These are phyloP conservation scores for Aphanomyces stellatus DNA, from an alignment of 352 stramenopile species.

Conservation along the genomic window DNA sequence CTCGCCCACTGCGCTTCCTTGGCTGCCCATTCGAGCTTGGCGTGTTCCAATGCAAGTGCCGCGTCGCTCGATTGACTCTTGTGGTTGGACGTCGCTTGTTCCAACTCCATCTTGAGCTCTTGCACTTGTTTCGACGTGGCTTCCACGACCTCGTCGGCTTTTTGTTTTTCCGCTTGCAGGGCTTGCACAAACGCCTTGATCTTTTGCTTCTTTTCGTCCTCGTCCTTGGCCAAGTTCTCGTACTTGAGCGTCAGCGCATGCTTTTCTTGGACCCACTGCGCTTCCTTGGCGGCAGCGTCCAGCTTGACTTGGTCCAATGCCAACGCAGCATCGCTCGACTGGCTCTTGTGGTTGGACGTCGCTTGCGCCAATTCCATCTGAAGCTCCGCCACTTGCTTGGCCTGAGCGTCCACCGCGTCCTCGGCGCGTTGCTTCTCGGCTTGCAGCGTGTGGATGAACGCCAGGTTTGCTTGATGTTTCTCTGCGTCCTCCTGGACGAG, in stretches of 20 bases:
- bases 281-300: slow-evolving; percentile 1
- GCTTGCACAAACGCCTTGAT: slow-evolving; percentile 48
- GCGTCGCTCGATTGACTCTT: too few relatives aligned
- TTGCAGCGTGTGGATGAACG: slow-evolving; percentile 41
- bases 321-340: too few relatives aligned
- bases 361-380: slow-evolving; percentile 62
- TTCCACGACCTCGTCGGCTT: slow-evolving; percentile 33
- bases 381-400: slow-evolving; percentile 53
- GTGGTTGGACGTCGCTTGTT: too few relatives aligned
- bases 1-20: slow-evolving; percentile 22
- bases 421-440: slow-evolving; percentile 40
- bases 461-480: slow-evolving; percentile 29
- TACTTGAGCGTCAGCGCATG: slow-evolving; percentile 27
- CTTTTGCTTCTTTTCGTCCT: slow-evolving; percentile 22
- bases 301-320: too few relatives aligned
- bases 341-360: too few relatives aligned
- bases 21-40: not conserved
- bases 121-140: slow-evolving; percentile 56
- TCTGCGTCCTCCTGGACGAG: slow-evolving; percentile 24
- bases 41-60: too few relatives aligned
- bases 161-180: slow-evolving; percentile 37
- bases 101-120: slow-evolving; percentile 53
- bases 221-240: slow-evolving; percentile 29
- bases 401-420: slow-evolving; percentile 39
- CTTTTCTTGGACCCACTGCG: slow-evolving; percentile 28